Base-by-base conservation (phyloP, 2,329 filamentous ascomycete species). In the Celoporthe dispersa region DNA sequence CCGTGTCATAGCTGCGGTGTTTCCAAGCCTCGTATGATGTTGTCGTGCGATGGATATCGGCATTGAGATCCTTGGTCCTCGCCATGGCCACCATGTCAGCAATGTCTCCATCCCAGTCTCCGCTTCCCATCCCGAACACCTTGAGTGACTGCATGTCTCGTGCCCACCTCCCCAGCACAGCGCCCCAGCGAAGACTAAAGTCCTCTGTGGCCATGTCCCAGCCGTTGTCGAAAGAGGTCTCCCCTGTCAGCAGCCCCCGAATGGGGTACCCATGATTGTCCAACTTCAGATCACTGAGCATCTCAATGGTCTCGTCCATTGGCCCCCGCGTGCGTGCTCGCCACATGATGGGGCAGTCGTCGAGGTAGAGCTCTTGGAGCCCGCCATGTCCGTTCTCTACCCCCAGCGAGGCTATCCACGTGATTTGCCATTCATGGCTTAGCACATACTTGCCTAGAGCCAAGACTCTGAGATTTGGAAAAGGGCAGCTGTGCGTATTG, bases 341-440 rank as follows among this genome's bases (percentile, higher is more conserved):
- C 69, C 69, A 71, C 55, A 79, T 57, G 31, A 84, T 82, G 0
- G 79, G 76, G 66, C 83, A 85, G 67, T 82, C 76, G 57, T 84
- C 82, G 0, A 86, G 75, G 16, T 82, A 79, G 0, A 86, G 73
- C 55, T 81, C 78, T 19, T 79, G 71, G 0, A 86, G 75, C 0
- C 82, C 83, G 0, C 73, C 74, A 1, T 51, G 66, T 1, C 70
- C 72, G n/a, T 75, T 77, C 3, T 64, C 59, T 5, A 70, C 16
- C 5, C 74, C 77, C 3, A 85, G 76, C 0, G 78, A 78, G 0
- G 81, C 69, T 4, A 86, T 79, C 83, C 84, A 86, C 12, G 82
- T 80, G 0, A 85, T 73, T 67, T 86, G 84, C 77, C 79, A 81
- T 28, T 84, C 79, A 44, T 84, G 78, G 5, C 78, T 78, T 63